These are phyloP conservation scores for Neophaeococcomyces aloes DNA, from an alignment of 2,329 filamentous ascomycete species.

Conservation along the genomic window DNA sequence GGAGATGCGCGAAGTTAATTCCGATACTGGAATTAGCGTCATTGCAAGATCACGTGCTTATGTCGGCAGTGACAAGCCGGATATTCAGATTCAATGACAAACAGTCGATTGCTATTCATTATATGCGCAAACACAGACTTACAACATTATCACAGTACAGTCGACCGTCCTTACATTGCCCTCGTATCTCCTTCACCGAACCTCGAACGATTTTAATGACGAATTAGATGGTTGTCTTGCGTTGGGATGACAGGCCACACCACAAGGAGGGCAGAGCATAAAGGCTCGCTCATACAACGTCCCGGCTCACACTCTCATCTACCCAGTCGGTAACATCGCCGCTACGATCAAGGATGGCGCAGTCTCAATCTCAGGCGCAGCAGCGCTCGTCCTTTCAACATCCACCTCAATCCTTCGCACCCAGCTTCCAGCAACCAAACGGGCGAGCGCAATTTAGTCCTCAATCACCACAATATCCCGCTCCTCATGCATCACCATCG, in stretches of 20 bases:
- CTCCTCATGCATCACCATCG: slow-evolving; percentile 48
- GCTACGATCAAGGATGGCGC: slow-evolving; percentile 13
- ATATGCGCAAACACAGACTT: slow-evolving; percentile 7
- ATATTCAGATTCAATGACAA: neutral
- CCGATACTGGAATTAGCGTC: neutral
- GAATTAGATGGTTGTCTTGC: neutral
- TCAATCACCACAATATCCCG: slow-evolving; percentile 16
- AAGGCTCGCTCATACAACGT: slow-evolving; percentile 15
- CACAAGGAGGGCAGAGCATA: slow-evolving; percentile 13
- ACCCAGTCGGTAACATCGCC: neutral
- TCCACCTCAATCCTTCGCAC: slow-evolving; percentile 14
- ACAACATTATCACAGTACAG: slow-evolving; percentile 9
- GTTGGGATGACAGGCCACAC: slow-evolving; percentile 16
- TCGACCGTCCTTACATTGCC: slow-evolving; percentile 1
- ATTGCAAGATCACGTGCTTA: neutral
- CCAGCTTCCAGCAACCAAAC: slow-evolving; percentile 15
- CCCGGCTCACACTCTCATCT: neutral
- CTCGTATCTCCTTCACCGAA: slow-evolving; percentile 7
- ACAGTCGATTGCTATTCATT: neutral
- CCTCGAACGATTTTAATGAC: neutral
- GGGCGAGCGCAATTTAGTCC: slow-evolving; percentile 14
- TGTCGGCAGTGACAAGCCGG: neutral
- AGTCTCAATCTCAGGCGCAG: slow-evolving; percentile 14
- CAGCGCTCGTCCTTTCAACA: slow-evolving; percentile 16
- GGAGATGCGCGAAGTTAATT: no score